Evolutionary conservation across 306 rosid species (phyloP).

Genomic region (Malus domestica): DNA sequence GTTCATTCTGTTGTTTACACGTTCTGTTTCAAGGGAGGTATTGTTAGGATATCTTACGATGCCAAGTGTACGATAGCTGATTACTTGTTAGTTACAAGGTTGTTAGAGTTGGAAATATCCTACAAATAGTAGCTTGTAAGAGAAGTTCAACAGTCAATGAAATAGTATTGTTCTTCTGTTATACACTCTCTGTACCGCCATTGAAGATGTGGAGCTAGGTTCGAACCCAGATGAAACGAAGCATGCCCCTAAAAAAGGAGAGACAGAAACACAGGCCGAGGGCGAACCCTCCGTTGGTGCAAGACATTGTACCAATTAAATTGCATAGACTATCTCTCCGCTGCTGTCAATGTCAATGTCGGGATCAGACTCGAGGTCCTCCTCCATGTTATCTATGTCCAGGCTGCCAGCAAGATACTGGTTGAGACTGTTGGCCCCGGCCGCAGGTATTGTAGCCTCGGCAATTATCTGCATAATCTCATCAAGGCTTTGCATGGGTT

Average conservation of each 20-base stretch:
- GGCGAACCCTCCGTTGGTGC: slow-evolving; percentile 15
- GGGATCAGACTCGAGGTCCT: slow-evolving; percentile 72
- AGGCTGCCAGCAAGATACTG: slow-evolving; percentile 71
- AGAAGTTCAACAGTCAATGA: no score
- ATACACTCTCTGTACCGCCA: no score
- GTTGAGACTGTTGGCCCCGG: slow-evolving; percentile 58
- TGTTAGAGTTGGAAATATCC: no score
- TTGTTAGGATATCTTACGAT: no score
- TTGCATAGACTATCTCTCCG: slow-evolving; percentile 84
- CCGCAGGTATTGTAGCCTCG: slow-evolving; percentile 81
- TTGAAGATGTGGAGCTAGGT: no score
- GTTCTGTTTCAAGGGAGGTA: no score
- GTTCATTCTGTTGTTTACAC: no score
- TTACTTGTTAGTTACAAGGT: no score
- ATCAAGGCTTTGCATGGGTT: slow-evolving; percentile 77
- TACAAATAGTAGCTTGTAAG: no score
- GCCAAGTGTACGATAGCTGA: no score
- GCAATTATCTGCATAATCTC: slow-evolving; percentile 88
- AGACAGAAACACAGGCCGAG: slow-evolving; percentile 15
- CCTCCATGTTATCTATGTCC: slow-evolving; percentile 94
- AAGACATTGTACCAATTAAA: slow-evolving; percentile 31
- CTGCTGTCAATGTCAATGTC: slow-evolving; percentile 94
- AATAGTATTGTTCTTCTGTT: no score
- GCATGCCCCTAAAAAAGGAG: background rate
- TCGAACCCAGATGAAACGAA: background rate